phyloP scores from a whole-genome alignment of 805 yeast genomes.

The Wickerhamiella domercqiae region DNA sequence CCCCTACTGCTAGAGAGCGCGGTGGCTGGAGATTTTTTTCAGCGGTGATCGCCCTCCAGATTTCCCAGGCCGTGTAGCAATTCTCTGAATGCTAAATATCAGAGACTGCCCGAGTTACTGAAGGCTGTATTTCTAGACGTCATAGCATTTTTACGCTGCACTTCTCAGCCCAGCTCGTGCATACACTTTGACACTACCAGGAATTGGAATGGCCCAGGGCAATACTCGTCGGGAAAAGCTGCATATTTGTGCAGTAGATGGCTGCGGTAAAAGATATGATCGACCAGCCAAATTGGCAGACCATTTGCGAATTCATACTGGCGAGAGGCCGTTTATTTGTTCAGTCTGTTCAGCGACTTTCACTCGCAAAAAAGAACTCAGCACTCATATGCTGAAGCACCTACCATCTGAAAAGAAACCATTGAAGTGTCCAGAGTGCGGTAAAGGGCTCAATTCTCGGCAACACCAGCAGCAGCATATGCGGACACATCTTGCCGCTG shows the following conservation, averaged over 20 bases:
- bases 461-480: conserved; percentile 81
- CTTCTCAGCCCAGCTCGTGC: too few relatives aligned
- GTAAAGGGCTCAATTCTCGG: conserved; percentile 61
- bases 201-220: not conserved
- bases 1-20: not conserved
- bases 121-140: too few relatives aligned
- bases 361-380: conserved; percentile 63
- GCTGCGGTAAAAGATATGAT: conserved; percentile 62
- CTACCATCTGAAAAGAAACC: conserved; percentile 39
- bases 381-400: conserved; percentile 60
- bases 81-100: too few relatives aligned
- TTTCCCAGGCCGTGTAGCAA: too few relatives aligned
- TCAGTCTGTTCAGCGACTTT: conserved; percentile 48
- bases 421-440: conserved; percentile 55
- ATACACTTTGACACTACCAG: too few relatives aligned
- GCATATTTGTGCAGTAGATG: conserved; percentile 39
- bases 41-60: not conserved
- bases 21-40: not conserved
- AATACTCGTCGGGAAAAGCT: conserved; percentile 33
- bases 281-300: conserved; percentile 74
- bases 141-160: too few relatives aligned
- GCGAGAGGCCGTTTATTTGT: conserved; percentile 65
- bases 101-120: too few relatives aligned
- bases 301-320: conserved; percentile 64
- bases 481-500: conserved; percentile 58